Percentiles rank a stretch among this genome's conserved stretches.
Conservation (phyloP, 75 land plant genomes). For the Picea sitchensis region DNA sequence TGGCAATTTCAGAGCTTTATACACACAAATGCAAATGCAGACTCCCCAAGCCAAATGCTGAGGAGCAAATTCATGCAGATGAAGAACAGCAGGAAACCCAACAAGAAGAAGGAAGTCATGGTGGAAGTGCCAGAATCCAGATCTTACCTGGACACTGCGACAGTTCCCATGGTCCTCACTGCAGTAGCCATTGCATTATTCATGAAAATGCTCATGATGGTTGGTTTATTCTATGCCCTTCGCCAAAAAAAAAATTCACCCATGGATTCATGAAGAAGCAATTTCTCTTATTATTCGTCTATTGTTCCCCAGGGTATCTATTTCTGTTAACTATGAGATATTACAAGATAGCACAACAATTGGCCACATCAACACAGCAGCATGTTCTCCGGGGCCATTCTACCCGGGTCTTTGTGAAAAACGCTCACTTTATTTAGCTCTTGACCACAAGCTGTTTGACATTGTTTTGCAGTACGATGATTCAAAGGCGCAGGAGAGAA, state of each 20-base stretch:
- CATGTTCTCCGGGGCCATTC: background rate
- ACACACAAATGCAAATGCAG: slow-evolving; percentile 10
- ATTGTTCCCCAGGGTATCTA: background rate
- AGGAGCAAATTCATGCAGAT: slow-evolving; percentile 13
- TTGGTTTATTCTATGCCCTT: slow-evolving; percentile 6
- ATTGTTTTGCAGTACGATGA: slow-evolving; percentile 58
- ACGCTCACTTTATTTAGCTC: no score
- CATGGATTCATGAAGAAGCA: background rate
- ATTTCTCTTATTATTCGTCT: background rate
- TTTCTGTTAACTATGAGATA: background rate
- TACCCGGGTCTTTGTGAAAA: background rate
- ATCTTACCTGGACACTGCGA: slow-evolving; percentile 53
- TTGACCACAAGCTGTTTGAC: background rate
- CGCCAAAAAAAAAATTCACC: background rate
- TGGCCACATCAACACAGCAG: no score
- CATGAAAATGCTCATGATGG: slow-evolving; percentile 84
- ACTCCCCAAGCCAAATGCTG: slow-evolving; percentile 7
- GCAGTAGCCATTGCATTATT: slow-evolving; percentile 49
- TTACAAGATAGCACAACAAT: background rate
- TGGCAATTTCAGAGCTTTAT: slow-evolving; percentile 1
- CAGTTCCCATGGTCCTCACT: slow-evolving; percentile 50
- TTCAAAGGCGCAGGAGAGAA: slow-evolving; percentile 50
- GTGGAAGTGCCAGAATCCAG: slow-evolving; percentile 46
- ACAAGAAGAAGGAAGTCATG: slow-evolving; percentile 26
- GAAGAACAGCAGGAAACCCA: slow-evolving; percentile 28